A percentile compares a stretch with the other conserved stretches of the same genome.
These are phyloP conservation scores for Phytophthora nicotianae DNA, from an alignment of 352 stramenopile genomes.

Conservation along the genomic window DNA sequence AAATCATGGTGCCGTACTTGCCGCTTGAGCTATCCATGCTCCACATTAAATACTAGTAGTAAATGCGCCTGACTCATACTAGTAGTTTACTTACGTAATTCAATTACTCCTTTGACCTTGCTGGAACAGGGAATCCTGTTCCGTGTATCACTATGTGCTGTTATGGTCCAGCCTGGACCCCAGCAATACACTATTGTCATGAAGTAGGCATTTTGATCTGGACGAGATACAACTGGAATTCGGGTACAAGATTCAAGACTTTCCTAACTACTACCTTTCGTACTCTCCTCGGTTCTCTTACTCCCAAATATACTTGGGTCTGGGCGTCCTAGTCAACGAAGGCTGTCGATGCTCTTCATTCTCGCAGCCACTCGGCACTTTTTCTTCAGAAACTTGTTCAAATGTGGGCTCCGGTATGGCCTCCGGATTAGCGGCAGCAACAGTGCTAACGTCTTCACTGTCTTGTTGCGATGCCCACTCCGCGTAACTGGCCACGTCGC, in stretches of 20 bases:
- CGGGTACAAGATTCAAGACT: not conserved
- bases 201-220: not conserved
- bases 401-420: not conserved
- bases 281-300: not conserved
- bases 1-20: too few species aligned
- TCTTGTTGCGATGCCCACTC: not conserved
- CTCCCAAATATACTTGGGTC: not conserved
- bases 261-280: not conserved
- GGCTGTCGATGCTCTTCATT: conserved; percentile 20
- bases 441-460: not conserved
- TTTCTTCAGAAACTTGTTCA: not conserved
- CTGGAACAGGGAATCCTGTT: not conserved
- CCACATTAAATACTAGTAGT: too few species aligned
- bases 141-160: not conserved
- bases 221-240: not conserved
- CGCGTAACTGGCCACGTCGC: conserved; percentile 41
- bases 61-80: too few species aligned
- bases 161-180: not conserved
- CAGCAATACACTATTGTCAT: not conserved
- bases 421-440: not conserved
- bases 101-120: too few species aligned
- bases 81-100: too few species aligned
- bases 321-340: conserved; percentile 1
- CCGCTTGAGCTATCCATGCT: too few species aligned
- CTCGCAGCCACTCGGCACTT: not conserved